phyloP scores from a whole-genome alignment of 176 grass and related monocot genomes.

The Phyllostachys edulis region DNA sequence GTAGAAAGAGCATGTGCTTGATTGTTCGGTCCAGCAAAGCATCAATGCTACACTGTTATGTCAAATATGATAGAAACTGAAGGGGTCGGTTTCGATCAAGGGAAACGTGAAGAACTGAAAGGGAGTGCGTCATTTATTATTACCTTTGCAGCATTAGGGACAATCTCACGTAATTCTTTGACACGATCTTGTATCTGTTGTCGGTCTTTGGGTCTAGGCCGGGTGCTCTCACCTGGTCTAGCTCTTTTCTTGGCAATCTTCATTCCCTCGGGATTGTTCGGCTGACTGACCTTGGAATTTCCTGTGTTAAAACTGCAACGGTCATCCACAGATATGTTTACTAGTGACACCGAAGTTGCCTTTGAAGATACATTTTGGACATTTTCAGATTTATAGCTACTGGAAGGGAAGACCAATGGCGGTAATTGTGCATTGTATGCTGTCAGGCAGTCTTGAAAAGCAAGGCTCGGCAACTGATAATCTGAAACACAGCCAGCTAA shows the following conservation, averaged over 20 bases:
- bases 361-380: conserved; percentile 39
- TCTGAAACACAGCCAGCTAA: conserved; percentile 31
- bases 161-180: conserved; percentile 91
- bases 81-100: neutral
- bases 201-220: conserved; percentile 91
- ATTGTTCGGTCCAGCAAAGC: conserved; percentile 96
- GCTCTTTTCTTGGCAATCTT: conserved; percentile 88
- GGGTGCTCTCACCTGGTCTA: conserved; percentile 78
- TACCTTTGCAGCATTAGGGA: conserved; percentile 97
- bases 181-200: conserved; percentile 98
- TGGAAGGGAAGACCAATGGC: conserved; percentile 35
- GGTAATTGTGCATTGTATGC: conserved; percentile 28
- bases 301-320: conserved; percentile 79
- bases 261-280: conserved; percentile 52
- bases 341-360: conserved; percentile 25
- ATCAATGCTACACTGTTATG: conserved; percentile 99
- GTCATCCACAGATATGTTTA: conserved; percentile 62
- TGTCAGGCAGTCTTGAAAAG: conserved; percentile 36
- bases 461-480: conserved; percentile 38
- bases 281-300: conserved; percentile 44
- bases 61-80: neutral
- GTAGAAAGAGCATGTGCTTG: conserved; percentile 98
- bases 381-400: conserved; percentile 42
- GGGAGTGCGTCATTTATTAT: neutral
- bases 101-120: neutral